Conservation (phyloP, 371 early-diverging fungal species). For the Furculomyces boomerangus region DNA sequence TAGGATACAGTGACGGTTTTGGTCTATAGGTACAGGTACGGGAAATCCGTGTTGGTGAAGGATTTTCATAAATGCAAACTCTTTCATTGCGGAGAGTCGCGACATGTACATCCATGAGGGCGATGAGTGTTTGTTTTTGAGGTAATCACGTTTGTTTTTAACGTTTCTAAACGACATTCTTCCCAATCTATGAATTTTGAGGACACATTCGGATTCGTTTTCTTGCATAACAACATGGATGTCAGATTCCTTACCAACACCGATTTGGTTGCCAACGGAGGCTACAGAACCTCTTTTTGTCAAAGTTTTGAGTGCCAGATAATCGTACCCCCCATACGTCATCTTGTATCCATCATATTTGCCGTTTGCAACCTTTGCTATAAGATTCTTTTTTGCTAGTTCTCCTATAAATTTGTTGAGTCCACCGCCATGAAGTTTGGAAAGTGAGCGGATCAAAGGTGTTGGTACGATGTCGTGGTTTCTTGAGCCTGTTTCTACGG, state of each 20-base stretch:
- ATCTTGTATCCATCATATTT: constrained; percentile 90
- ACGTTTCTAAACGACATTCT: constrained; percentile 96
- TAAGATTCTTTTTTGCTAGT: constrained; percentile 71
- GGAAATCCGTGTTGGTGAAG: constrained; percentile 66
- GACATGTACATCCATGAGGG: constrained; percentile 98
- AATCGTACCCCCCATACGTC: constrained; percentile 98
- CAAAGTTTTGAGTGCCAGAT: constrained; percentile 91
- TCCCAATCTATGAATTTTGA: constrained; percentile 45
- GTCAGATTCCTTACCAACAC: constrained; percentile 97
- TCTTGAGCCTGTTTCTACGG: constrained; percentile 92
- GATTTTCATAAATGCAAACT: constrained; percentile 94
- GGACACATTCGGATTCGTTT: neutral
- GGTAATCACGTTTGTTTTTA: constrained; percentile 94
- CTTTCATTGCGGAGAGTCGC: constrained; percentile 88
- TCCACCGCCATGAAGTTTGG: constrained; percentile 72
- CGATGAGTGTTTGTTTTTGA: constrained; percentile 47
- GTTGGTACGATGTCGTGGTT: constrained; percentile 96
- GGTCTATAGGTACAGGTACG: constrained; percentile 86
- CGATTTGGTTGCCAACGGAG: constrained; percentile 97
- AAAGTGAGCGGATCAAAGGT: constrained; percentile 68
- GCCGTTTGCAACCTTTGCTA: constrained; percentile 69
- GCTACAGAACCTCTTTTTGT: constrained; percentile 70
- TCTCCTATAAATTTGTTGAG: constrained; percentile 64
- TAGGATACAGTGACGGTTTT: constrained; percentile 93
- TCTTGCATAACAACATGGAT: constrained; percentile 1